Evolutionary conservation across 495 filamentous ascomycete species (phyloP).

Genomic region (Cryomyces minteri): DNA sequence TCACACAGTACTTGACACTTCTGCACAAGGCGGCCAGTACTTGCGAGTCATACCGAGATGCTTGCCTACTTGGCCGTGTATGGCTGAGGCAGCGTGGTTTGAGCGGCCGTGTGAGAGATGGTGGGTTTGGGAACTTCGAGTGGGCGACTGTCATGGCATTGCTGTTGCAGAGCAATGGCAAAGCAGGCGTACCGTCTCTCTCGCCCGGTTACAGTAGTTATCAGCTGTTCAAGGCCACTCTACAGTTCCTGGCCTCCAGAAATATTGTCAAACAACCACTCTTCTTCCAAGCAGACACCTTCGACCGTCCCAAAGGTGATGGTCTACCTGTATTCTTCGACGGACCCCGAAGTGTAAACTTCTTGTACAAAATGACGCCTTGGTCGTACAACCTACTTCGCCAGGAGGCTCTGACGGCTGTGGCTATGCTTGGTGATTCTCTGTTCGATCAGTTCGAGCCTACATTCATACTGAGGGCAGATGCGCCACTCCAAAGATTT

Average conservation of each 20-base stretch:
- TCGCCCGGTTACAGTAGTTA: conserved; percentile 71
- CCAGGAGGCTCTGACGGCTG: conserved; percentile 50
- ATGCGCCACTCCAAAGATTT: conserved; percentile 49
- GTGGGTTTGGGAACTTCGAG: conserved; percentile 88
- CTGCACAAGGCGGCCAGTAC: conserved; percentile 44
- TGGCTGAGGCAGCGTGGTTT: conserved; percentile 88
- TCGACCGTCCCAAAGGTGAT: conserved; percentile 15
- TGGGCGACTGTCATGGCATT: conserved; percentile 67
- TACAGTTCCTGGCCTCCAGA: conserved; percentile 63
- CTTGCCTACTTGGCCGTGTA: conserved; percentile 64
- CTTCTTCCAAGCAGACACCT: conserved; percentile 26
- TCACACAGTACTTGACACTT: conserved; percentile 52
- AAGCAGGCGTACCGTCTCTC: conserved; percentile 48
- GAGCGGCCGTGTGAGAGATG: conserved; percentile 39
- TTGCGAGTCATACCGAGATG: conserved; percentile 58
- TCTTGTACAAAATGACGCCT: conserved; percentile 78
- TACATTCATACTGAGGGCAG: conserved; percentile 57
- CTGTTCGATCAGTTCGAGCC: conserved; percentile 62
- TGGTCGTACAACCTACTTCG: conserved; percentile 62
- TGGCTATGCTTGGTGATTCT: conserved; percentile 57
- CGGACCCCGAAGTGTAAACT: conserved; percentile 49
- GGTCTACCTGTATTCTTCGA: conserved; percentile 42
- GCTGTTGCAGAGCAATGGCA: conserved; percentile 55
- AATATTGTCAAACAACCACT: conserved; percentile 48
- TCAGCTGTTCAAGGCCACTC: conserved; percentile 79